These are phyloP conservation scores for Fistulinella prunicolor DNA, from an alignment of 768 basidiomycete genomes.

Conservation along the genomic window DNA sequence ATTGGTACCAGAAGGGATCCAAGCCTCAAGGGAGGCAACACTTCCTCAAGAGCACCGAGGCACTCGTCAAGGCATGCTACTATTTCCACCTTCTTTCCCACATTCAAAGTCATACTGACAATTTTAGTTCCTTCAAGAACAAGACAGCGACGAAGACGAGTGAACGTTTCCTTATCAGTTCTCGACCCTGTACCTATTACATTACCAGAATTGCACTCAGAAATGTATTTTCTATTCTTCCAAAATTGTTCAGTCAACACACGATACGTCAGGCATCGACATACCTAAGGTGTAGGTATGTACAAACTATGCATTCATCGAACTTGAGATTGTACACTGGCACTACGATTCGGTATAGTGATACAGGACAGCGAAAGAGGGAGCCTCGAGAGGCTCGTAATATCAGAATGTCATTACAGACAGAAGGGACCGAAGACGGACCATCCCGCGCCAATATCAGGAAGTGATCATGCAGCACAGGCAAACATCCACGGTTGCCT, in stretches of 20 bases:
- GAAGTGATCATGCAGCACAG: constrained; percentile 18
- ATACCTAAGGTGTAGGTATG: constrained; percentile 1
- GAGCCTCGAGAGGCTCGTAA: neutral
- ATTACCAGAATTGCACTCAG: constrained; percentile 14
- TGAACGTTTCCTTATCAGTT: constrained; percentile 8
- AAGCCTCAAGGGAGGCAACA: constrained; percentile 94
- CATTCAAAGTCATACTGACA: constrained; percentile 40
- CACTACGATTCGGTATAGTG: neutral
- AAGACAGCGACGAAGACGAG: constrained; percentile 59
- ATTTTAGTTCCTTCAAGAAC: constrained; percentile 82
- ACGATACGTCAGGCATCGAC: neutral
- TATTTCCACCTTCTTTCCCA: neutral
- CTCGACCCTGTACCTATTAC: constrained; percentile 15
- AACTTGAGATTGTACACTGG: neutral
- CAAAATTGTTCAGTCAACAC: neutral
- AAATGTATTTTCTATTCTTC: constrained; percentile 9
- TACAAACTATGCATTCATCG: neutral
- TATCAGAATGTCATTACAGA: constrained; percentile 1
- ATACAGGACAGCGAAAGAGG: constrained; percentile 5
- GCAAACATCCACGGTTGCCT: constrained; percentile 16
- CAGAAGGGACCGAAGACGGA: neutral
- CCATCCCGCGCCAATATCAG: neutral
- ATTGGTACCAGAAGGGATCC: constrained; percentile 97
- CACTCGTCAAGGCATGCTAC: constrained; percentile 76
- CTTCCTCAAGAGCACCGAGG: constrained; percentile 85